Conservation (phyloP, 768 basidiomycete genomes). For the Phlegmacium glaucopus region DNA sequence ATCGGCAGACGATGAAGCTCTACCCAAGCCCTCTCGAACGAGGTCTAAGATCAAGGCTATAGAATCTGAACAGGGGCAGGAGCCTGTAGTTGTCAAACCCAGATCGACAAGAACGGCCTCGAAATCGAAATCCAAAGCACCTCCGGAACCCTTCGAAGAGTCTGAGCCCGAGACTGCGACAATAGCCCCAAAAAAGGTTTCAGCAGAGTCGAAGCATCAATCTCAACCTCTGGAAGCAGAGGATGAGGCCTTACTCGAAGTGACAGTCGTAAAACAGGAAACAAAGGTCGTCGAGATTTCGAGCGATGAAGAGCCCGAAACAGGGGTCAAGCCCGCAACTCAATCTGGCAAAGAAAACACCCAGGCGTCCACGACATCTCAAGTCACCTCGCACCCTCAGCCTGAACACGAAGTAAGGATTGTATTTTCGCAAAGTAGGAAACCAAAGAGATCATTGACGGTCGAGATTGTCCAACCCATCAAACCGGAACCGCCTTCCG, state of each 20-base stretch:
- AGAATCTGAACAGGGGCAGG: conserved; percentile 19
- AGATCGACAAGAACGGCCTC: conserved; percentile 9
- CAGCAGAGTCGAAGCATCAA: too few species aligned
- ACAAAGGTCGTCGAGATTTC: conserved; percentile 40
- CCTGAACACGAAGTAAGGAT: neutral
- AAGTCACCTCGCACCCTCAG: neutral
- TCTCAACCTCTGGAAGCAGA: too few species aligned
- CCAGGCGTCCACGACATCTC: neutral
- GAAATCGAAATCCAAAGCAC: conserved; percentile 11
- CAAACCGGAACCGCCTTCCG: neutral
- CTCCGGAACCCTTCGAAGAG: conserved; percentile 1
- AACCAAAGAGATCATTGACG: neutral
- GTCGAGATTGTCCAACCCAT: neutral
- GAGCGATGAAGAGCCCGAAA: conserved; percentile 36
- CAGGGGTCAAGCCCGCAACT: neutral
- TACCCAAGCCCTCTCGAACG: conserved; percentile 14
- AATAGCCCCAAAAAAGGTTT: too few species aligned
- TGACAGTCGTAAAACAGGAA: conserved; percentile 11
- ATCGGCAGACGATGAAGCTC: conserved; percentile 12
- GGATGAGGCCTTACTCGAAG: too few species aligned
- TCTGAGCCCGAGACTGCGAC: conserved; percentile 5
- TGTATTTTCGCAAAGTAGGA: neutral
- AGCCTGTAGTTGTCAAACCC: conserved; percentile 5
- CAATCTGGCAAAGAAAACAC: conserved; percentile 6
- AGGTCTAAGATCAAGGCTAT: conserved; percentile 14